These are phyloP conservation scores for Xylariaceae sp. DNA, from an alignment of 2,329 filamentous ascomycete species.

Conservation along the genomic window DNA sequence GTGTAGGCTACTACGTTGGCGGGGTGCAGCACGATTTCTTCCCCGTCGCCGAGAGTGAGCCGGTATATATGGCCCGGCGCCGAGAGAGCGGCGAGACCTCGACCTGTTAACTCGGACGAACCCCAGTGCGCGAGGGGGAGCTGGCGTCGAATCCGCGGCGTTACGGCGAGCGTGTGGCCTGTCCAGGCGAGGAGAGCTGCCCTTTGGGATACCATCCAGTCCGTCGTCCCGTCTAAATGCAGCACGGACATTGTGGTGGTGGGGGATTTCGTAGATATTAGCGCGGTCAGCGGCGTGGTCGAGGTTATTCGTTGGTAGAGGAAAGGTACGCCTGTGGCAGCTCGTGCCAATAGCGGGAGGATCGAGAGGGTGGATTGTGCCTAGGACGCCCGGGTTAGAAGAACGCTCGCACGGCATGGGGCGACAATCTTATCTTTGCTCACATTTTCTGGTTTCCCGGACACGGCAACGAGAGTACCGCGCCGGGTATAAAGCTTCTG, in stretches of 20 bases:
- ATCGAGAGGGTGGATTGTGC: constrained; percentile 84
- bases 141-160: constrained; percentile 66
- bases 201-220: constrained; percentile 90
- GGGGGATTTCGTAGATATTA: constrained; percentile 82
- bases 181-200: constrained; percentile 94
- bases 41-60: constrained; percentile 70
- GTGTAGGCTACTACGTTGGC: constrained; percentile 90
- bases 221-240: constrained; percentile 84
- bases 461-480: constrained; percentile 84
- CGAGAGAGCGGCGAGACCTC: constrained; percentile 77
- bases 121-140: constrained; percentile 87
- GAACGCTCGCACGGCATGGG: background rate
- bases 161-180: constrained; percentile 73
- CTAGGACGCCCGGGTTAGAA: constrained; percentile 40
- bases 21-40: constrained; percentile 88
- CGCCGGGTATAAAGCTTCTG: constrained; percentile 89
- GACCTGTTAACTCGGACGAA: constrained; percentile 78
- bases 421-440: constrained; percentile 21
- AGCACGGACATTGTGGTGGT: constrained; percentile 82
- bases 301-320: constrained; percentile 89
- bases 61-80: constrained; percentile 89
- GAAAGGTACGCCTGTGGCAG: constrained; percentile 81
- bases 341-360: constrained; percentile 75
- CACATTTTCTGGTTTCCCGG: constrained; percentile 87
- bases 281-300: constrained; percentile 77